Evolutionary conservation across 768 basidiomycete genomes (phyloP).

Genomic region (Suillus americanus): DNA sequence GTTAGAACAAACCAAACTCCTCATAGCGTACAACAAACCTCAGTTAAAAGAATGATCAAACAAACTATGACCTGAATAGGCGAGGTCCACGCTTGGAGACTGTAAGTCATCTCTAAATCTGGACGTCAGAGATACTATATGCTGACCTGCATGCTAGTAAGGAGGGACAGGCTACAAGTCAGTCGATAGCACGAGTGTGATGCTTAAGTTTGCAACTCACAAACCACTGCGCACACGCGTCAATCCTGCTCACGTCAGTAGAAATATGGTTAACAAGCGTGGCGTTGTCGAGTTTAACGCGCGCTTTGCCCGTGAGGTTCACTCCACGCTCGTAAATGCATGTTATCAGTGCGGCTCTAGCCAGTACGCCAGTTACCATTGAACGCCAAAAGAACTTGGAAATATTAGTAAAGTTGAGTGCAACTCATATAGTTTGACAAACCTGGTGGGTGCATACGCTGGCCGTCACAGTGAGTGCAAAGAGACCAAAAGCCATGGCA

Average conservation of each 20-base stretch:
- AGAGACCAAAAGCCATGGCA: conserved; percentile 57
- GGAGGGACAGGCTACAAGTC: not conserved
- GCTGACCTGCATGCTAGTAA: conserved; percentile 41
- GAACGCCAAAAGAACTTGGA: conserved; percentile 68
- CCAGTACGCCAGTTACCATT: conserved; percentile 65
- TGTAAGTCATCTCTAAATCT: conserved; percentile 1
- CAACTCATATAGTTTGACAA: not conserved
- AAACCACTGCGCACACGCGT: conserved; percentile 71
- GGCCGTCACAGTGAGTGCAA: conserved; percentile 46
- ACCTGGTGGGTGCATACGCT: conserved; percentile 67
- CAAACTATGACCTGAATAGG: conserved; percentile 65
- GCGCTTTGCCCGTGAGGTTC: conserved; percentile 61
- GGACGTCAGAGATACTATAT: not conserved
- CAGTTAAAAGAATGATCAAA: conserved; percentile 55
- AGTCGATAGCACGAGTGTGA: not conserved
- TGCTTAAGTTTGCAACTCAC: conserved; percentile 37
- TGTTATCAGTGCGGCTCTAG: conserved; percentile 64
- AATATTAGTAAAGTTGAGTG: not conserved
- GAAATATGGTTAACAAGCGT: conserved; percentile 61
- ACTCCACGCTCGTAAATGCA: conserved; percentile 73
- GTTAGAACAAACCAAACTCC: not conserved
- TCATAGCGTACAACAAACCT: conserved; percentile 36
- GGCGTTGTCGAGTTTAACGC: conserved; percentile 60
- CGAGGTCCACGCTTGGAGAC: conserved; percentile 56
- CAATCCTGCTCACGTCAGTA: conserved; percentile 65